Evolutionary conservation across 2,329 filamentous ascomycete genomes (phyloP).

Genomic region (Zymoseptoria crescenta): DNA sequence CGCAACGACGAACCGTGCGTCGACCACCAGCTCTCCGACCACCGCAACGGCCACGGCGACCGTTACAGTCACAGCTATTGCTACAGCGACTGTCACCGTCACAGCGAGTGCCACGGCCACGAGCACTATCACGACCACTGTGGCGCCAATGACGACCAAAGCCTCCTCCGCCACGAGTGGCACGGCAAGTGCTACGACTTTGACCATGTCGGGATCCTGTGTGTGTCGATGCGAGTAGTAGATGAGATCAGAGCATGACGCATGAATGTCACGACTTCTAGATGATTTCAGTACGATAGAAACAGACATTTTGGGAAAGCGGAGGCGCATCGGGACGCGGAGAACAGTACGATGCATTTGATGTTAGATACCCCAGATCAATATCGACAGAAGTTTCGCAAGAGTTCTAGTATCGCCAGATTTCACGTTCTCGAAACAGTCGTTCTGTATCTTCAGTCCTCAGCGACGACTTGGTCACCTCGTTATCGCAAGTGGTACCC

Average conservation of each 20-base stretch:
- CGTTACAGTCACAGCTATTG: background rate
- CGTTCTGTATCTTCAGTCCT: no score
- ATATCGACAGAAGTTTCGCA: background rate
- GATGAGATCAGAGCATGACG: background rate
- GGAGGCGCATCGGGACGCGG: no score
- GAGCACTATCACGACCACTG: background rate
- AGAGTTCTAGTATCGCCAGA: background rate
- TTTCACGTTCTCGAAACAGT: background rate
- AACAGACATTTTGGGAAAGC: no score
- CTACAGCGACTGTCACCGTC: background rate
- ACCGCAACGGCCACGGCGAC: background rate
- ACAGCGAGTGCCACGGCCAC: background rate
- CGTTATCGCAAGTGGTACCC: no score
- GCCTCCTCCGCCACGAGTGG: background rate
- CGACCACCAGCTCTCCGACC: background rate
- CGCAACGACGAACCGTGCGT: background rate
- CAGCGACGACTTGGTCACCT: no score
- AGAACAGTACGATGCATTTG: background rate
- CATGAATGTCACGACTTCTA: background rate
- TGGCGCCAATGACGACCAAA: background rate
- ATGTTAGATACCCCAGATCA: background rate
- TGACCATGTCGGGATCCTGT: background rate
- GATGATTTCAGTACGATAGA: background rate
- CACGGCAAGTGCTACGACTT: background rate
- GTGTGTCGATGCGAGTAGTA: background rate